Evolutionary conservation across 495 filamentous ascomycete species (phyloP), one percentile per base, ranked within the genome.

Genomic region (Monascus purpureus): DNA sequence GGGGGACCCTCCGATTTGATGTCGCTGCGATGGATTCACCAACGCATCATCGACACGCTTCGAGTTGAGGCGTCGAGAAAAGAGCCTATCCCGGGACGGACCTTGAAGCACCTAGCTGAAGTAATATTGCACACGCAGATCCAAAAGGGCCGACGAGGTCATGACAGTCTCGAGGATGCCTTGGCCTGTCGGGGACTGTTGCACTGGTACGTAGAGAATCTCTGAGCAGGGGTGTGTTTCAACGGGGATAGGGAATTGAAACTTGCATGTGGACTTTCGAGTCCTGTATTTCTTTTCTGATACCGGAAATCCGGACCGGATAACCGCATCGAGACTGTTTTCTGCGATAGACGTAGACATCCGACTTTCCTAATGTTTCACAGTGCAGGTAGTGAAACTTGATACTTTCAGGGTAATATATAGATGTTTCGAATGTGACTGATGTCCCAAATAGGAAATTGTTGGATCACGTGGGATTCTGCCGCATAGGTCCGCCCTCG

Each of bases 161-260:
- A 62, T 24, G 55, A 61, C 37, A 59, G 50, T 27, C n/a, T 67
- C 0, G 57, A 69, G 32, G 59, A 61, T 25, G 49, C 61, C 0
- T 29, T 60, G 0, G 60, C 61, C 0, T 33, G 50, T 1, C 47
- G 59, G 11, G 59, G 63, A n/a, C 28, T 68, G 8, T 28, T 50
- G 1, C 31, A 52, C 12, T 42, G 50, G 39, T 52, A 51, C 37
- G 16, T 57, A 27, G 17, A 17, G 28, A 12, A 30, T 14, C 14
- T 30, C 6, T 30, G 18, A 11, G 22, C 22, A 11, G 11, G 22
- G 22, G n/a, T n/a, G n/a, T n/a, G n/a, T n/a, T n/a, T n/a, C n/a
- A n/a, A n/a, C n/a, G n/a, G n/a, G n/a, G n/a, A n/a, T n/a, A n/a
- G n/a, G n/a, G n/a, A n/a, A n/a, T n/a, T n/a, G n/a, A n/a, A n/a